Evolutionary conservation across 2,329 filamentous ascomycete species (phyloP).

Genomic region (Ophiocordyceps robertsii): DNA sequence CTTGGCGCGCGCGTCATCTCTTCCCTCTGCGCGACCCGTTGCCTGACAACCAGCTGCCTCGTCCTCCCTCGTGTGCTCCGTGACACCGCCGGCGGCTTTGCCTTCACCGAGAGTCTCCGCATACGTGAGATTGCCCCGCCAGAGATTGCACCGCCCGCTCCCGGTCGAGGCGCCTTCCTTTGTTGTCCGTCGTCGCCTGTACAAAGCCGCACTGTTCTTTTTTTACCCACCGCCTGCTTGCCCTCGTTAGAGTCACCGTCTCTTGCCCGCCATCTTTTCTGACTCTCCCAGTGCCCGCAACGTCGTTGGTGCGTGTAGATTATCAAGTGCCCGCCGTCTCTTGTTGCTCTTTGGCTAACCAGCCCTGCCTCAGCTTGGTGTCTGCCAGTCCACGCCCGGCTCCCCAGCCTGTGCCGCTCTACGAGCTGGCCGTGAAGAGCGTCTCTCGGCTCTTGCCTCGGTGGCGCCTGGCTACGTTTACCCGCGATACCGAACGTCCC

Average conservation of each 20-base stretch:
- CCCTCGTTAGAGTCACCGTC: too few species aligned
- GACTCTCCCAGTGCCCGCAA: too few species aligned
- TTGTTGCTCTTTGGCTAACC: too few species aligned
- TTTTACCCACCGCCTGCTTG: too few species aligned
- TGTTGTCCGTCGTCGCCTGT: background rate
- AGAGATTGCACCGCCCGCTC: background rate
- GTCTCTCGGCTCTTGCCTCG: background rate
- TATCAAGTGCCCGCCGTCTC: too few species aligned
- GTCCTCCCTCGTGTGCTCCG: background rate
- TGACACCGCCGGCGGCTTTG: constrained; percentile 1
- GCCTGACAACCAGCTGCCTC: background rate
- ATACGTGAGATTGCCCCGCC: background rate
- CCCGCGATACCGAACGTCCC: background rate
- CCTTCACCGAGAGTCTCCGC: background rate
- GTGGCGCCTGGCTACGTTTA: background rate
- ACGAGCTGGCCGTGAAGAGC: background rate
- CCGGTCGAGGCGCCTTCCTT: background rate
- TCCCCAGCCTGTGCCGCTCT: too few species aligned
- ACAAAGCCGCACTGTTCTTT: background rate
- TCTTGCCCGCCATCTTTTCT: too few species aligned
- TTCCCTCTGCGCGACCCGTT: background rate
- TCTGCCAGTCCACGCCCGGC: too few species aligned
- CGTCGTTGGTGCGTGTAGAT: too few species aligned
- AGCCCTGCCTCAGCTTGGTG: too few species aligned
- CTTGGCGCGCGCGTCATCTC: background rate